Conservation (phyloP, 2,329 filamentous ascomycete genomes). For the Dothidotthia symphoricarpi region DNA sequence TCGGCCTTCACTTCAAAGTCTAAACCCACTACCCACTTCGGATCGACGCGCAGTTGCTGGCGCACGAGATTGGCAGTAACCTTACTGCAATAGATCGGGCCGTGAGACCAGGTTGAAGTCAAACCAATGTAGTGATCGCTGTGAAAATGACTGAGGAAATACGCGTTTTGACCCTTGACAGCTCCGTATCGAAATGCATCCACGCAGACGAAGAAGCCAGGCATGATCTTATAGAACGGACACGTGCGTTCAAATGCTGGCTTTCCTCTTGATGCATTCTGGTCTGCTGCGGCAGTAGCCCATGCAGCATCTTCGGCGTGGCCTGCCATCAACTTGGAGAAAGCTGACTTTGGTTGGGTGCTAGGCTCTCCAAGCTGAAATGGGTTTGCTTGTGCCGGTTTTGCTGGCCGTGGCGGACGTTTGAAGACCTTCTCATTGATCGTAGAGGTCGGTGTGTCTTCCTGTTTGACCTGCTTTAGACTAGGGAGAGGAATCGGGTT, state of each 20-base stretch:
- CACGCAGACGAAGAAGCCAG: constrained; percentile 87
- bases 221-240: constrained; percentile 98
- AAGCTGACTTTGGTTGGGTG: constrained; percentile 62
- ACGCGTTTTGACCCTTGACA: constrained; percentile 86
- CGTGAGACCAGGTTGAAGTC: constrained; percentile 83
- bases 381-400: constrained; percentile 78
- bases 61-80: constrained; percentile 88
- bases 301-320: constrained; percentile 90
- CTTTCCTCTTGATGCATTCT: constrained; percentile 75
- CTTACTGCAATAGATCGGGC: constrained; percentile 93
- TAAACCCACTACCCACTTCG: constrained; percentile 79
- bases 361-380: constrained; percentile 56
- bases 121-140: constrained; percentile 96
- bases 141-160: constrained; percentile 97
- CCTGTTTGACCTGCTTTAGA: constrained; percentile 8
- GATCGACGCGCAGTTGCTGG: constrained; percentile 80
- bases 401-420: constrained; percentile 63
- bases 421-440: constrained; percentile 58
- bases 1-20: constrained; percentile 80
- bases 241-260: constrained; percentile 87
- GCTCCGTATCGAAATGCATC: constrained; percentile 96
- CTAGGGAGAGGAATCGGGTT: constrained; percentile 61
- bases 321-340: constrained; percentile 87
- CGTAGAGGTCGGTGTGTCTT: constrained; percentile 8
- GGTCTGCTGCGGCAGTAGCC: constrained; percentile 78